Percentiles rank a stretch among this genome's conserved stretches.
These are phyloP conservation scores for Serendipita sp. DNA, from an alignment of 768 basidiomycete genomes.

Conservation along the genomic window DNA sequence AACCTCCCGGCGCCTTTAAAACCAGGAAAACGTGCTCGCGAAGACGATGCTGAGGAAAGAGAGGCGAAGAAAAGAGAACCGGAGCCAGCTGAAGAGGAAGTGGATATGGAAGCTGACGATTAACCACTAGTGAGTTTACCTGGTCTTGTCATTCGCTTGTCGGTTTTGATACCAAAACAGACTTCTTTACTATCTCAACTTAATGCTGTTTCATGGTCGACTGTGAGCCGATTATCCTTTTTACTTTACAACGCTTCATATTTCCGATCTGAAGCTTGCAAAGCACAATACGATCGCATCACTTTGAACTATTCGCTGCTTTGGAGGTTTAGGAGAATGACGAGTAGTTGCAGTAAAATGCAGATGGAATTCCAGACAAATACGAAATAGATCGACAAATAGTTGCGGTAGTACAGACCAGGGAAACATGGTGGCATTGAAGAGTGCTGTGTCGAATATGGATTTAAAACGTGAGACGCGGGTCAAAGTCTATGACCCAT, in stretches of 20 bases:
- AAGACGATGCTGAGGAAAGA: constrained; percentile 43
- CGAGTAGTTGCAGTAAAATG: neutral
- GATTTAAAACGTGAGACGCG: too few species aligned
- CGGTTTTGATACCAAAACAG: too few species aligned
- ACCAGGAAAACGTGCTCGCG: constrained; percentile 51
- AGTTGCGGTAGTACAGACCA: neutral
- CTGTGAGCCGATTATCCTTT: neutral
- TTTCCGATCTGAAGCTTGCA: too few species aligned
- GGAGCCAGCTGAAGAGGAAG: constrained; percentile 64
- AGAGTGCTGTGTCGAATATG: too few species aligned
- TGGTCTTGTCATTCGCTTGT: too few species aligned
- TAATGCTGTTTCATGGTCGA: too few species aligned
- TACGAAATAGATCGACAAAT: neutral
- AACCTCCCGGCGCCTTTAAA: constrained; percentile 20
- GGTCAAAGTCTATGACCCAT: neutral
- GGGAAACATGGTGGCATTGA: neutral
- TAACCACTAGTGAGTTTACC: neutral
- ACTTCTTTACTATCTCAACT: too few species aligned
- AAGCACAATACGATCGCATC: too few species aligned
- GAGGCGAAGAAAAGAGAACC: constrained; percentile 52
- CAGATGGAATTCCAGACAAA: neutral
- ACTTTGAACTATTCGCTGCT: too few species aligned
- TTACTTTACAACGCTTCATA: neutral
- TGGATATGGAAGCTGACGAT: constrained; percentile 84
- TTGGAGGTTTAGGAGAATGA: neutral